Conservation (phyloP, 257 asterid genomes). For the Primulina tabacum region DNA sequence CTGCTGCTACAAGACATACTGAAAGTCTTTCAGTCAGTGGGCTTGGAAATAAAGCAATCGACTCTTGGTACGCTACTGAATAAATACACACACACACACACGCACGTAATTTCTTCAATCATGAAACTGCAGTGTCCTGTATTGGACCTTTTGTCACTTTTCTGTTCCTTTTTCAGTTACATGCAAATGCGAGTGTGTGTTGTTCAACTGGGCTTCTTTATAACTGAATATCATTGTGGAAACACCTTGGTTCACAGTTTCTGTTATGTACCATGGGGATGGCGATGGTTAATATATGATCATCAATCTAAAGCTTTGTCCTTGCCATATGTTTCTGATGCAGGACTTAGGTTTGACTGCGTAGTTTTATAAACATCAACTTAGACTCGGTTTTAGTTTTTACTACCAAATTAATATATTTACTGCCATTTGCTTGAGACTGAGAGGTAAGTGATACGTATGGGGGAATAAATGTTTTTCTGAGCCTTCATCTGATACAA, state of each 20-base stretch:
- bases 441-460: too few relatives aligned
- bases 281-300: too few relatives aligned
- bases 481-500: too few relatives aligned
- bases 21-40: slow-evolving; percentile 44
- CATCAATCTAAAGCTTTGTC: neutral
- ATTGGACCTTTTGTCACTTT: slow-evolving; percentile 2
- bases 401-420: too few relatives aligned
- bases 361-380: too few relatives aligned
- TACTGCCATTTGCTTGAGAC: too few relatives aligned
- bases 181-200: too few relatives aligned
- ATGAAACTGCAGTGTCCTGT: neutral
- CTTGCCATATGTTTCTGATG: neutral
- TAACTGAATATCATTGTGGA: neutral
- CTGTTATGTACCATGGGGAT: neutral
- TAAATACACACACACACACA: too few relatives aligned
- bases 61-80: slow-evolving; percentile 40
- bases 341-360: neutral
- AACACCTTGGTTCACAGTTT: neutral
- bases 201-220: too few relatives aligned
- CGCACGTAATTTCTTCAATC: too few relatives aligned
- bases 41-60: slow-evolving; percentile 45
- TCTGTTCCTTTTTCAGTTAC: slow-evolving; percentile 8
- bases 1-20: slow-evolving; percentile 37
- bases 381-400: too few relatives aligned
- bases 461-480: too few relatives aligned